A percentile compares a stretch with the other conserved stretches of the same genome.
These are phyloP conservation scores for Stereocaulon alpinum DNA, from an alignment of 495 filamentous ascomycete species.

Conservation along the genomic window DNA sequence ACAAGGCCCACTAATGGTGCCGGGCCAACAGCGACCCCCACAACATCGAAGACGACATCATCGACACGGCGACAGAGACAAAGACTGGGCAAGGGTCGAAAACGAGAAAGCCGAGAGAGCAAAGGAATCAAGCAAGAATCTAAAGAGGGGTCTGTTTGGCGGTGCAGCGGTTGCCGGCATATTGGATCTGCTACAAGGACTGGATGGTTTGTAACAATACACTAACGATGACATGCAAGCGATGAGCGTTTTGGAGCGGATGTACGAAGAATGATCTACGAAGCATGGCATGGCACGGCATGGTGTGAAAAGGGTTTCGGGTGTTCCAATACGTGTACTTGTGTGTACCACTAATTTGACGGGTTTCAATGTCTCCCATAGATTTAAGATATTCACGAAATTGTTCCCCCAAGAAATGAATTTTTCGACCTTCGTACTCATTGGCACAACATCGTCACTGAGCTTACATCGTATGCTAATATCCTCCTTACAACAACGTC, in stretches of 20 bases:
- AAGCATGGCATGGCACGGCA: not conserved
- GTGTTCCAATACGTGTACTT: too few species aligned
- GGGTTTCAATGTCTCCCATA: too few species aligned
- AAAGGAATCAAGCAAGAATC: slow-evolving; percentile 25
- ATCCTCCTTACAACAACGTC: too few species aligned
- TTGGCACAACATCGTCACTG: too few species aligned
- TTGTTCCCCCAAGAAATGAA: too few species aligned
- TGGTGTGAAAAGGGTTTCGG: too few species aligned
- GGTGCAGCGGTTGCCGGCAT: slow-evolving; percentile 37
- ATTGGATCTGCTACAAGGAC: slow-evolving; percentile 36
- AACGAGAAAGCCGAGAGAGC: slow-evolving; percentile 12
- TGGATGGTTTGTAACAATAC: slow-evolving; percentile 22
- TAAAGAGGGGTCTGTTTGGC: slow-evolving; percentile 33
- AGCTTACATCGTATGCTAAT: too few species aligned
- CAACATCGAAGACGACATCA: slow-evolving; percentile 11
- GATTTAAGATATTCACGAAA: too few species aligned
- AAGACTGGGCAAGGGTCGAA: not conserved
- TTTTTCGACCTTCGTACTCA: too few species aligned
- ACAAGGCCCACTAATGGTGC: not conserved
- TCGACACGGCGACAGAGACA: slow-evolving; percentile 14
- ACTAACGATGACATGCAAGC: not conserved
- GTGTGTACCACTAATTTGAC: too few species aligned
- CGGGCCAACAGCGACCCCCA: not conserved
- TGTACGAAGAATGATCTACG: not conserved
- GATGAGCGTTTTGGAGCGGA: not conserved